These are phyloP conservation scores for Dendrobium chrysotoxum DNA, from an alignment of 106 monocot species.

Conservation along the genomic window DNA sequence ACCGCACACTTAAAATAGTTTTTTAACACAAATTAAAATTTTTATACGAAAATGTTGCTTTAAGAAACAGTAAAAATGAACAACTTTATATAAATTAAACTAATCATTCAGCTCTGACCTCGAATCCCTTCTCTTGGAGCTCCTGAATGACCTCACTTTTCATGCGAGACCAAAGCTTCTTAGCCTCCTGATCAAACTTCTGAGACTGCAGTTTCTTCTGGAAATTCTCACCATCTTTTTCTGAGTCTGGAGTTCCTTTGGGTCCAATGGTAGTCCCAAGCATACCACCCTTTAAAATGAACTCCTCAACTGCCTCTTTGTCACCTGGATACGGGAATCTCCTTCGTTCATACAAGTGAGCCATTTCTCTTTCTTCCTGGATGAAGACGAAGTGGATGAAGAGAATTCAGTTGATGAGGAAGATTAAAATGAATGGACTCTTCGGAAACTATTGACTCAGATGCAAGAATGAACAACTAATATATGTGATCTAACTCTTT, in stretches of 20 bases:
- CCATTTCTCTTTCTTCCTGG: conserved; percentile 99
- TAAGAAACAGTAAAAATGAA: too few species aligned
- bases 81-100: neutral
- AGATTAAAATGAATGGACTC: too few species aligned
- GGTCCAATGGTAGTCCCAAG: conserved; percentile 82
- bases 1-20: too few species aligned
- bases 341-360: conserved; percentile 82
- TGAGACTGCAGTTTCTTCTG: conserved; percentile 76
- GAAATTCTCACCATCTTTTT: conserved; percentile 67
- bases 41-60: too few species aligned
- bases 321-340: conserved; percentile 93
- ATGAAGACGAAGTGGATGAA: neutral
- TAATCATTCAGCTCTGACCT: conserved; percentile 38
- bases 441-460: too few species aligned
- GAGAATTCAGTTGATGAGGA: too few species aligned
- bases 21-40: too few species aligned
- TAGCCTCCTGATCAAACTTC: conserved; percentile 94
- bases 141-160: conserved; percentile 91
- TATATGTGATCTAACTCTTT: too few species aligned
- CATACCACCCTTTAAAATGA: conserved; percentile 75
- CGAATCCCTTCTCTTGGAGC: conserved; percentile 91
- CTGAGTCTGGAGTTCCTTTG: conserved; percentile 65
- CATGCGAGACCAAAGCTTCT: conserved; percentile 96
- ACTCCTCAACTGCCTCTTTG: conserved; percentile 85
- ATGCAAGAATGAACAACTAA: too few species aligned